phyloP scores from a whole-genome alignment of 169 alveolate species.

The Toxoplasma gondii region DNA sequence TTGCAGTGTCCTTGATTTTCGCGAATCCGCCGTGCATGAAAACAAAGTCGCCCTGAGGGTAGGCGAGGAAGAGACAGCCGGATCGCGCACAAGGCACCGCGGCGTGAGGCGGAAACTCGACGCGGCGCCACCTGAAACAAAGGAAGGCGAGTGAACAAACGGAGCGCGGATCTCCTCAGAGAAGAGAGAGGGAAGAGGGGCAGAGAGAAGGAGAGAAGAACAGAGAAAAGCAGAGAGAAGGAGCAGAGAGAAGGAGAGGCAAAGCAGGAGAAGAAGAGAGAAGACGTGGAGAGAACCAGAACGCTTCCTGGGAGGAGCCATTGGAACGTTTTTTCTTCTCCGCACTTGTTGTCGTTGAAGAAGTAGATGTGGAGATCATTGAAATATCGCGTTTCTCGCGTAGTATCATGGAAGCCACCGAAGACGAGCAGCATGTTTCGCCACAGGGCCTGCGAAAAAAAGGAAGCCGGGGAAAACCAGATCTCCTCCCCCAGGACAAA shows the following conservation, averaged over 20 bases:
- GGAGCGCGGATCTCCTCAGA: too few relatives aligned
- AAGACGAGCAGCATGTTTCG: conserved; percentile 85
- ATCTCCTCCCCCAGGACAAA: neutral
- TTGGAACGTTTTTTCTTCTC: neutral
- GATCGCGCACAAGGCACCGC: conserved; percentile 68
- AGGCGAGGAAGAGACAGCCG: conserved; percentile 60
- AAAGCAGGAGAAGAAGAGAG: neutral
- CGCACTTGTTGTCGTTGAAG: conserved; percentile 61
- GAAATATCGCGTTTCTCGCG: conserved; percentile 83
- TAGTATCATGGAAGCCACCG: conserved; percentile 92
- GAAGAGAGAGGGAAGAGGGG: too few relatives aligned
- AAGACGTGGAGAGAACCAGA: neutral
- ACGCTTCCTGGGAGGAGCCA: neutral
- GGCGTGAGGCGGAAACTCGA: conserved; percentile 61
- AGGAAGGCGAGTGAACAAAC: neutral
- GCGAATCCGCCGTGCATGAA: conserved; percentile 91
- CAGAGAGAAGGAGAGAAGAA: too few relatives aligned
- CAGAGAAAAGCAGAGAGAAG: too few relatives aligned
- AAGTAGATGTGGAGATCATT: conserved; percentile 82
- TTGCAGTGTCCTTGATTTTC: conserved; percentile 82
- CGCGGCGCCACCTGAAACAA: conserved; percentile 55
- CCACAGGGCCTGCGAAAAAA: conserved; percentile 77
- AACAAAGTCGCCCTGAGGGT: conserved; percentile 61
- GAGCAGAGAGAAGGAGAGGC: neutral
- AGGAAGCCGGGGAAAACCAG: neutral